Base-by-base conservation (phyloP, 2,329 filamentous ascomycete genomes). In the Fonsecaea erecta region DNA sequence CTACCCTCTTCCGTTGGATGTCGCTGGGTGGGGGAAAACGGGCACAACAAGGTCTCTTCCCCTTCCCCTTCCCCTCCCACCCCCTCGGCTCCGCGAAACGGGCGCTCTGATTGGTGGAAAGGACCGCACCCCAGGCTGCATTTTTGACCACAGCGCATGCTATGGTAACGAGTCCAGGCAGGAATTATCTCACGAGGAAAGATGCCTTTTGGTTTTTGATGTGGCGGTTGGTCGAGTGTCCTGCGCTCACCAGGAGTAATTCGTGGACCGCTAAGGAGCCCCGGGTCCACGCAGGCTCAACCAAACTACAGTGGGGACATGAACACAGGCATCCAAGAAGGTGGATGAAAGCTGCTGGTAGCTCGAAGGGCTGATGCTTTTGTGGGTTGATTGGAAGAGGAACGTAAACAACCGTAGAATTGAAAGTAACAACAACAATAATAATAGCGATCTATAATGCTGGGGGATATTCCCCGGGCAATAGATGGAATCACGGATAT, bases 71-170 rank as follows among this genome's bases (percentile, higher is more conserved):
- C 16, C 11, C 18, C 4, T 8, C 32, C 16, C 56, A 26, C n/a
- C n/a, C n/a, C n/a, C n/a, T n/a, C n/a, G n/a, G n/a, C n/a, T n/a
- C 57, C 57, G 57, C 57, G 57, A 60, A 37, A 14, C 9, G 14
- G 12, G 4, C 16, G 21, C 7, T 60, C n/a, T 60, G 57, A 60
- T 60, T 60, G 57, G 57, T 52, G 57, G 57, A 60, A 60, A 18
- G 12, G 12, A 7, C 12, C 8, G 4, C 16, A 18, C 14, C 7
- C 26, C 12, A 34, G 7, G 16, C 37, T 18, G 2, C 5, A 43
- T 2, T 43, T 9, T 30, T 30, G n/a, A n/a, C n/a, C n/a, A n/a
- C n/a, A n/a, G n/a, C n/a, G n/a, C n/a, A n/a, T n/a, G n/a, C n/a
- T n/a, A 16, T 48, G 43, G 18, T 24, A 9, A 46, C 12, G 2